Evolutionary conservation across 371 early-diverging fungal species (phyloP), one percentile per base, ranked within the genome.

Genomic region (Mortierella sp.): DNA sequence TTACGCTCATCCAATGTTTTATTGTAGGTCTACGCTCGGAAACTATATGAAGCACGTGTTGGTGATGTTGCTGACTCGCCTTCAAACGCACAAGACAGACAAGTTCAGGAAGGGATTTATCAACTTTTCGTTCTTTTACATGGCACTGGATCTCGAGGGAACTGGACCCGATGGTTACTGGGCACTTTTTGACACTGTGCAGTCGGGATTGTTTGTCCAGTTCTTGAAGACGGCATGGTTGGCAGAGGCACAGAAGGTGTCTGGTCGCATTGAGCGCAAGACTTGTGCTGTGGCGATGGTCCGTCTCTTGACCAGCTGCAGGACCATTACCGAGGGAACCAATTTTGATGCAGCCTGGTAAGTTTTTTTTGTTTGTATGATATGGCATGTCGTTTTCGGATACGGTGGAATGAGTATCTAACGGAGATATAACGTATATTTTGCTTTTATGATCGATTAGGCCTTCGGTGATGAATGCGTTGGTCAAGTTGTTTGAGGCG

Each of bases 71-170:
- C 88, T 98, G 76, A 96, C 91, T 54, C 92, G 97, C 51, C 89
- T 98, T 70, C 94, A 94, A 86, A 82, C 84, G 24, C 91, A 91
- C 84, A 95, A 95, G 79, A 96, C 94, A 0, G 84, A 93, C 55
- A 96, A 95, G 87, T 96, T 97, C 84, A 93, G 94, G 44, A 91
- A 93, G 68, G 92, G 91, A 75, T 97, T 98, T 87, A 90, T 96
- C 49, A 91, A 94, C 70, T 98, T 97, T 89, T 84, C 96, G 27
- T 91, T 92, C 77, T 88, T 92, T 74, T 94, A 94, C 80, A 90
- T 96, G 77, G 89, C 93, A 11, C 74, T 94, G 70, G 93, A 95
- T 27, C 91, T 92, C 54, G 88, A 90, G 8, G 90, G 90, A 4
- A 89, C 93, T 49, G 90, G 91, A 32, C 93, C 94, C 12, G 95